Conservation (phyloP, 257 asterid species). For the Paulownia fortunei region DNA sequence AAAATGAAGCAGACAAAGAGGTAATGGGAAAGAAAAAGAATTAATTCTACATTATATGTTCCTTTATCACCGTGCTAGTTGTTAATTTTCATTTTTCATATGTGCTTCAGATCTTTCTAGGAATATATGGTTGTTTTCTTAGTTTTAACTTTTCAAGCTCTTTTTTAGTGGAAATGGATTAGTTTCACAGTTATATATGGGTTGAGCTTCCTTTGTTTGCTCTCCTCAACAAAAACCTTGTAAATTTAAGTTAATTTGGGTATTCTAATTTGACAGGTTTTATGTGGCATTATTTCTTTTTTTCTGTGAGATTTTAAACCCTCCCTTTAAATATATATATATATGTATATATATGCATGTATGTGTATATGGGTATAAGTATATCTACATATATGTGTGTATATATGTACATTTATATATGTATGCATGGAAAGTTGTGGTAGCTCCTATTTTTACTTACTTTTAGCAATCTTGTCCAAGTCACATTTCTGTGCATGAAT, state of each 20-base stretch:
- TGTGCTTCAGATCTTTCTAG: neutral
- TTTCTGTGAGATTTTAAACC: neutral
- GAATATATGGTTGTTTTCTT: neutral
- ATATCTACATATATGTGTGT: neutral
- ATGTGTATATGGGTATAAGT: neutral
- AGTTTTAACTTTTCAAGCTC: neutral
- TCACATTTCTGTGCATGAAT: neutral
- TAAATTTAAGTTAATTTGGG: neutral
- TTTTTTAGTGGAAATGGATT: neutral
- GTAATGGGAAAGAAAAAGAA: neutral
- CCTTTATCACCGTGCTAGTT: neutral
- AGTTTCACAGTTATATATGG: neutral
- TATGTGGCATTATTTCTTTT: neutral
- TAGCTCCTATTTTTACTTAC: neutral
- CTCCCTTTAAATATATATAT: neutral
- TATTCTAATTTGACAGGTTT: neutral
- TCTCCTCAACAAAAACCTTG: neutral
- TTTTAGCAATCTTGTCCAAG: neutral
- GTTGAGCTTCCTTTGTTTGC: constrained; percentile 6
- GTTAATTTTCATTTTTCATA: neutral
- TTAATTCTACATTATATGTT: neutral
- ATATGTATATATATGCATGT: neutral
- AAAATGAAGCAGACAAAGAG: neutral
- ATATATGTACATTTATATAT: too few species aligned
- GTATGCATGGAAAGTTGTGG: too few species aligned